Evolutionary conservation across 805 yeast genomes (phyloP).

Genomic region (Blastobotrys parvus): DNA sequence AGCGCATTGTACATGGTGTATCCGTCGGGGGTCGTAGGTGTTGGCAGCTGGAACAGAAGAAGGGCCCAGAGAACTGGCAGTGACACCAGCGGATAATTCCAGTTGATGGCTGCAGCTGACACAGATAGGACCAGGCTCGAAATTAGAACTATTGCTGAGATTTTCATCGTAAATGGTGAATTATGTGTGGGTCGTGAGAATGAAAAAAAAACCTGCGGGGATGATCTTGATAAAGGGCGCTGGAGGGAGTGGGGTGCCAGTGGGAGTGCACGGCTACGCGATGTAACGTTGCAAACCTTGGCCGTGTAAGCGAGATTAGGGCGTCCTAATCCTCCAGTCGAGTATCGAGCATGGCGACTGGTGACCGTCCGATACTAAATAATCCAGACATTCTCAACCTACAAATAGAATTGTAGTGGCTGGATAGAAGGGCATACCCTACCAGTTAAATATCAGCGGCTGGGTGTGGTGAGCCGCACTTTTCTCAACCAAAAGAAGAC

Average conservation of each 20-base stretch:
- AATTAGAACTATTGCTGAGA: not conserved
- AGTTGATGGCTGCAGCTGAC: not conserved
- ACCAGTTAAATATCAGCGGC: too few species aligned
- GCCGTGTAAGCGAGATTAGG: not conserved
- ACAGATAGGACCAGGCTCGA: not conserved
- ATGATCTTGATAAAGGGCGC: too few species aligned
- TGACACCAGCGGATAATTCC: not conserved
- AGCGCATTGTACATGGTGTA: not conserved
- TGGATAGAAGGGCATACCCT: too few species aligned
- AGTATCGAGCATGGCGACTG: too few species aligned
- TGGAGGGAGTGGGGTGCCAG: too few species aligned
- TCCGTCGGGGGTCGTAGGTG: not conserved
- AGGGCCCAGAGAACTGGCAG: not conserved
- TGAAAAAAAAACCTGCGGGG: not conserved
- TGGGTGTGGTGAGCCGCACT: too few species aligned
- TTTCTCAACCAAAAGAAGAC: too few species aligned
- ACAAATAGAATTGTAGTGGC: too few species aligned
- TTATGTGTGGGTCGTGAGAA: not conserved
- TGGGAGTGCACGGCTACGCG: not conserved
- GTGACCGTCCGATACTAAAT: too few species aligned
- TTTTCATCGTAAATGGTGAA: not conserved
- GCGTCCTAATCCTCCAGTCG: too few species aligned
- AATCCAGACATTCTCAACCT: too few species aligned
- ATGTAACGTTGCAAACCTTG: not conserved
- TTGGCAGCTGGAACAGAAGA: not conserved